These are phyloP conservation scores for Backusella psychrophila DNA, from an alignment of 192 early-diverging fungal genomes.

Conservation along the genomic window DNA sequence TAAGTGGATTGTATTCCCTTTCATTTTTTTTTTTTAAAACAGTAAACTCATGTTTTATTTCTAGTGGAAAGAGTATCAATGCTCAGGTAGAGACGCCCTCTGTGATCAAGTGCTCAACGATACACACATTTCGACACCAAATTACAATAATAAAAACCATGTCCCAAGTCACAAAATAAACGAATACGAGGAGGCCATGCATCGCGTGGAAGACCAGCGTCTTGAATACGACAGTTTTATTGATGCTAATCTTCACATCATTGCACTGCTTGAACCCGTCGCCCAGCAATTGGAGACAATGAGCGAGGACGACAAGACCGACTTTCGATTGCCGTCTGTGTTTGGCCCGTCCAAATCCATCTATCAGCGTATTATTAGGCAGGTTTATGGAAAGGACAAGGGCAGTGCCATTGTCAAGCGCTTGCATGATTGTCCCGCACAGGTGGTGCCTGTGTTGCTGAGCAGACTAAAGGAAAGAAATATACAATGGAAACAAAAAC, in stretches of 20 bases:
- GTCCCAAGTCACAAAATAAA: constrained; percentile 84
- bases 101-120: constrained; percentile 94
- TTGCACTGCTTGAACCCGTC: constrained; percentile 88
- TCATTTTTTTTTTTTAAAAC: neutral
- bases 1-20: constrained; percentile 48
- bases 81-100: constrained; percentile 88
- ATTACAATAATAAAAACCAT: constrained; percentile 82
- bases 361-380: constrained; percentile 87
- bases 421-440: constrained; percentile 84
- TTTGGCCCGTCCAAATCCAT: constrained; percentile 84
- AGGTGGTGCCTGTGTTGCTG: constrained; percentile 88
- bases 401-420: constrained; percentile 86
- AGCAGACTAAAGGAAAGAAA: constrained; percentile 98
- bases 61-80: constrained; percentile 54
- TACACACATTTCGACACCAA: constrained; percentile 89
- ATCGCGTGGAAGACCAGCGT: constrained; percentile 92
- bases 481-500: constrained; percentile 91
- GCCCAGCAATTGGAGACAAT: constrained; percentile 74
- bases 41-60: neutral
- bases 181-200: constrained; percentile 84
- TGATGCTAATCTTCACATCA: constrained; percentile 87
- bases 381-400: constrained; percentile 86
- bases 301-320: constrained; percentile 70
- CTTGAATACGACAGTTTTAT: constrained; percentile 97
- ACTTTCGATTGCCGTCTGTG: constrained; percentile 70